Conservation (phyloP, 78 protist species). For the Dictyostelium brefeldianum region DNA sequence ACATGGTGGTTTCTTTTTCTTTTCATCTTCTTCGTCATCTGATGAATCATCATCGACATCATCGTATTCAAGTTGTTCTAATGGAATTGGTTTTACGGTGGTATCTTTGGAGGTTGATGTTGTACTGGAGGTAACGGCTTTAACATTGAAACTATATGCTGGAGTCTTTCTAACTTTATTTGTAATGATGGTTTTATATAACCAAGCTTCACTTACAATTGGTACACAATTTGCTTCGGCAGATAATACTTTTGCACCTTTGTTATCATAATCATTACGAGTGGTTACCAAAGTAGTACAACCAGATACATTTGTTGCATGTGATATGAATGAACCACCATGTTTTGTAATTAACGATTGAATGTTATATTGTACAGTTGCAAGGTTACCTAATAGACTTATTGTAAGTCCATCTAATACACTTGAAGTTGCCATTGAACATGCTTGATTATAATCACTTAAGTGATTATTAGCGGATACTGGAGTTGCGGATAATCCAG, state of each 20-base stretch:
- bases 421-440: background rate
- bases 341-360: conserved; percentile 27
- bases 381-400: conserved; percentile 10
- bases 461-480: background rate
- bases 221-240: conserved; percentile 15
- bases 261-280: background rate
- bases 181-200: conserved; percentile 27
- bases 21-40: conserved; percentile 13
- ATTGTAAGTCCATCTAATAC: conserved; percentile 1
- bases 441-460: background rate
- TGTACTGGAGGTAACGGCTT: background rate
- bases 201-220: conserved; percentile 47
- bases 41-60: background rate
- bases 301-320: background rate
- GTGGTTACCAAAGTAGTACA: conserved; percentile 35
- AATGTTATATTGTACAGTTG: background rate
- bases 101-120: background rate
- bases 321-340: conserved; percentile 26
- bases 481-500: background rate
- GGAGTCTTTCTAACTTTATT: background rate
- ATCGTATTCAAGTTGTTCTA: conserved; percentile 22
- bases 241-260: conserved; percentile 1
- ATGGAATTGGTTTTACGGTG: background rate
- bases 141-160: conserved; percentile 12
- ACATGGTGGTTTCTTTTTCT: conserved; percentile 34